Base-by-base conservation (phyloP, 2,329 filamentous ascomycete species). In the Cladosporium austrohemisphaericum region DNA sequence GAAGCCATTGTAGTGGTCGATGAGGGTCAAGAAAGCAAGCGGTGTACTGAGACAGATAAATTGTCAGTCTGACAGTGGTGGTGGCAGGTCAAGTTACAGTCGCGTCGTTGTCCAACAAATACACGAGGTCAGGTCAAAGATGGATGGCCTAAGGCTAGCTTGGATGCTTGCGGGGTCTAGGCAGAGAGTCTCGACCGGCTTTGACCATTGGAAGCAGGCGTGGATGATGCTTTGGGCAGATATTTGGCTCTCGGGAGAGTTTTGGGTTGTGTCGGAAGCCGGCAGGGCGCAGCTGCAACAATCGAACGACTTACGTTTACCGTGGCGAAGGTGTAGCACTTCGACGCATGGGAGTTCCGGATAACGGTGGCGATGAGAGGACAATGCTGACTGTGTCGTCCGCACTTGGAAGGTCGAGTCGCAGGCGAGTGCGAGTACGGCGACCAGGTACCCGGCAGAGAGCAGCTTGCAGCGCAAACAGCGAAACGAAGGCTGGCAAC, bases 231-330 rank as follows among this genome's bases (percentile, higher is more conserved):
- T 40, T 28, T 18, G 23, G 14, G 20, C n/a, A 16, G 25, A 13
- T 36, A 20, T 26, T 40, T 28, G 13, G 25, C 23, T 6, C 13
- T 23, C 37, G 23, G n/a, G 14, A 22, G 28, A n/a, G 37, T 40
- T 40, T 22, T 40, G 37, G 28, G 25, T 26, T 40, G 37, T 40
- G 37, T 40, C 37, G 37, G 37, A 40, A 40, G 37, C 23, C 37
- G 23, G 37, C 22, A 26, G 32, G 11, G 38, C 16, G 19, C 23
- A 22, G 38, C 25, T 20, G 38, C 26, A 23, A 13, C 13, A 8
- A 22, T 38, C 19, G 36, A 13, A 41, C 16, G 38, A 41, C 38
- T 41, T 20, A 41, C 38, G 16, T 6, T 20, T 8, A 14, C 37
- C 20, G 37, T 20, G 20, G 37, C 16, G 23, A 40, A 28, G 37